Evolutionary conservation across 2,329 filamentous ascomycete genomes (phyloP).

Genomic region (Claviceps monticola): DNA sequence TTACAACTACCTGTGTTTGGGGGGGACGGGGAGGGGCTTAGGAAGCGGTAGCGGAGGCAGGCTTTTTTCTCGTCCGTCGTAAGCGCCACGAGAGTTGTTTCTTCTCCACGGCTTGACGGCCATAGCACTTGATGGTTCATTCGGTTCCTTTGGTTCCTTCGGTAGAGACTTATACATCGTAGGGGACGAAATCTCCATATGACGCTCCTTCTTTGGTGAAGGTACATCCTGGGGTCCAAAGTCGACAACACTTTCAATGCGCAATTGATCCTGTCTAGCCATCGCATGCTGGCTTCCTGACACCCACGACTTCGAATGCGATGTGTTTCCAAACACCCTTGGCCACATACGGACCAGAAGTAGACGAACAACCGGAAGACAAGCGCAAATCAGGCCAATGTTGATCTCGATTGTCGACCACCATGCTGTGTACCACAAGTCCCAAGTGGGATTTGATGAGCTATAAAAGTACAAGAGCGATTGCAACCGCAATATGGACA

Average conservation of each 20-base stretch:
- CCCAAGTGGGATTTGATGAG: slow-evolving; percentile 5
- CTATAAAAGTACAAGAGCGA: slow-evolving; percentile 4
- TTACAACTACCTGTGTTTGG: neutral
- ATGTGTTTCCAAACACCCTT: slow-evolving; percentile 2
- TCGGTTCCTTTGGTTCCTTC: neutral
- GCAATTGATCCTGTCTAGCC: neutral
- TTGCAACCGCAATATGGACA: slow-evolving; percentile 5
- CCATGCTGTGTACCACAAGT: slow-evolving; percentile 4
- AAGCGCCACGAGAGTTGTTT: neutral
- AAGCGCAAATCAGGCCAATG: slow-evolving; percentile 5
- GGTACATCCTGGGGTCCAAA: neutral
- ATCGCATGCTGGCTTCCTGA: neutral
- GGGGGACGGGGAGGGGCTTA: neutral
- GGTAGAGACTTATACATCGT: neutral
- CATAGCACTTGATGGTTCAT: neutral
- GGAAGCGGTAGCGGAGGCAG: neutral
- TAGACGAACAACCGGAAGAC: neutral
- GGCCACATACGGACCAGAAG: neutral
- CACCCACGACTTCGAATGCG: neutral
- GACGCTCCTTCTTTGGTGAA: neutral
- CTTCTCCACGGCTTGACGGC: too few species aligned
- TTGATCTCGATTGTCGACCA: slow-evolving; percentile 8
- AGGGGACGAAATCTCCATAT: neutral
- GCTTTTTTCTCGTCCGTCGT: neutral
- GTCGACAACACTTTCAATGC: neutral